phyloP scores from a whole-genome alignment of 345 rosid species.

The Conringia planisiliqua region DNA sequence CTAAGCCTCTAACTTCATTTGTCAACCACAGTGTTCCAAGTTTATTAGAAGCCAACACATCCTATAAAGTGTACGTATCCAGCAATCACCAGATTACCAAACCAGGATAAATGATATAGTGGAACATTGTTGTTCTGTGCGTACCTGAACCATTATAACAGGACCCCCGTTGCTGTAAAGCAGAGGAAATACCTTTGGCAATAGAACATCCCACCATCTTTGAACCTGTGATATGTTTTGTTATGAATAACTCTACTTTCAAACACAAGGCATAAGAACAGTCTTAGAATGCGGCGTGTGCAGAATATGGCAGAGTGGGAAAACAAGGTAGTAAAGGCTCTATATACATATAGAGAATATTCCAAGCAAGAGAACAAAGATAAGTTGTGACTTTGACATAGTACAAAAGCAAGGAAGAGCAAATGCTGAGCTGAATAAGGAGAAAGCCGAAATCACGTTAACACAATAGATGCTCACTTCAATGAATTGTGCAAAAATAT shows the following conservation, averaged over 20 bases:
- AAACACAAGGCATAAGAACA: neutral
- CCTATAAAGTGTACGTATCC: neutral
- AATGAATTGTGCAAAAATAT: neutral
- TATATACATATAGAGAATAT: neutral
- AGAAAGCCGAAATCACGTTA: neutral
- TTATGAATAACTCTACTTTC: conserved; percentile 3
- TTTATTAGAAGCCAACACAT: neutral
- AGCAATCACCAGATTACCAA: neutral
- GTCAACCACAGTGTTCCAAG: neutral
- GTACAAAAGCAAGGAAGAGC: neutral
- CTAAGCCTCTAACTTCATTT: neutral
- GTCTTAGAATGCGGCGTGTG: neutral
- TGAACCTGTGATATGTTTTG: conserved; percentile 55
- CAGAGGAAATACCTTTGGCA: conserved; percentile 64
- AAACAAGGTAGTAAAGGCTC: neutral
- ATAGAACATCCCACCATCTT: conserved; percentile 77
- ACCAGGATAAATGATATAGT: neutral
- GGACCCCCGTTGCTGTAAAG: conserved; percentile 89
- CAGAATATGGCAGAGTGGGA: neutral
- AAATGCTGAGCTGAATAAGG: neutral
- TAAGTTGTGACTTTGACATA: neutral
- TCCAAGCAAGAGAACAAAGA: neutral
- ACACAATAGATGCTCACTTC: neutral
- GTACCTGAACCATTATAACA: conserved; percentile 89
- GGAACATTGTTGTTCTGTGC: neutral